Evolutionary conservation across 345 rosid species (phyloP), one percentile per base, ranked within the genome.

Genomic region (Pistacia integerrima): DNA sequence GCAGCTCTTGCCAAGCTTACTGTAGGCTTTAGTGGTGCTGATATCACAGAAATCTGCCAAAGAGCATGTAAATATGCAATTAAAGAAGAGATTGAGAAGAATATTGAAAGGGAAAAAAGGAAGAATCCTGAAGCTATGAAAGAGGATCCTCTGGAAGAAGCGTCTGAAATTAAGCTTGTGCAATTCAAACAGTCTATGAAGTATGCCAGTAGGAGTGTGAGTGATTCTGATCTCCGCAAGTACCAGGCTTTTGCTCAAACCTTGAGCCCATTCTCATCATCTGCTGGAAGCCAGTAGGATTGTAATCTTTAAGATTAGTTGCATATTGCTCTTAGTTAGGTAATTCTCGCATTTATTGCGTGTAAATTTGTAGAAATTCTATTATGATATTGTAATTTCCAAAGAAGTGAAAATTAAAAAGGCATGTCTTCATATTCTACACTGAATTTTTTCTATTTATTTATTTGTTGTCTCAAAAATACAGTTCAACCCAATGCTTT

Each of bases 241-340:
- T 72, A 65, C 67, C 76, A 35, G 61, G 51, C 72, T n/a, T 78
- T 78, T 66, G 72, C 81, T 58, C 67, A 67, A 20, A 78, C 76
- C 44, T 57, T 78, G 60, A 41, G 46, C 8, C 57, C 16, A 54
- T 3, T 11, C 16, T 51, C 54, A 49, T 49, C 14, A 49, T 49
- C 55, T 51, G 55, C 55, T 51, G 55, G 46, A 5, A 10, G 46
- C 46, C 46, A 41, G 1, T 41, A 41, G 1, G 46, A 12, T 12
- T 4, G 12, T 54, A 6, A 14, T 5, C 13, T 52, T 54, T 16
- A 7, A 7, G 8, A 51, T 51, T 51, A 25, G 25, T 25, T 25
- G 13, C 33, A 30, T 30, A 30, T 30, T 30, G 33, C 33, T 30
- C 33, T 11, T 38, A 54, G 57, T 11, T 38, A 54, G 57, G 57